These are phyloP conservation scores for Malus asiatica DNA, from an alignment of 306 rosid species.

Conservation along the genomic window DNA sequence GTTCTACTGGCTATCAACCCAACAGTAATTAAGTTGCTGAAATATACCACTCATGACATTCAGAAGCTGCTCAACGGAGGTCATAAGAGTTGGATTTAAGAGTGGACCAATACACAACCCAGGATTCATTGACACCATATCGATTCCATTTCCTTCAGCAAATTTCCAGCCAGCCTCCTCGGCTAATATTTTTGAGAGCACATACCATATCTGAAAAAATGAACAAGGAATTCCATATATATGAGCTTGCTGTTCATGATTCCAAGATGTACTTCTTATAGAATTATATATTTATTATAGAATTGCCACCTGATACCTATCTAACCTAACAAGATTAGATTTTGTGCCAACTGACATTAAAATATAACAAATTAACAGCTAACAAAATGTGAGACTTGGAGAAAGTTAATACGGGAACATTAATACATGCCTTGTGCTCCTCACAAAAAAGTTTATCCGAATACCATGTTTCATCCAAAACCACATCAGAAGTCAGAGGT, in stretches of 20 bases:
- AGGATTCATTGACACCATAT: conserved; percentile 9
- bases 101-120: conserved; percentile 13
- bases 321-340: background rate
- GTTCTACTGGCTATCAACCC: too few species aligned
- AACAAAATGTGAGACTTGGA: too few species aligned
- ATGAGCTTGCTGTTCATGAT: background rate
- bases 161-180: conserved; percentile 23
- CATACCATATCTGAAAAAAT: conserved; percentile 4
- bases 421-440: background rate
- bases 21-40: background rate
- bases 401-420: background rate
- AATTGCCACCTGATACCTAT: too few species aligned
- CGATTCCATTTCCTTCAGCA: conserved; percentile 16
- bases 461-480: conserved; percentile 23
- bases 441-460: conserved; percentile 12
- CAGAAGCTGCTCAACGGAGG: background rate
- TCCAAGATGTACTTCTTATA: background rate
- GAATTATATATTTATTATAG: too few species aligned
- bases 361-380: too few species aligned
- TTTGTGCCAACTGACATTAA: too few species aligned
- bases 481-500: conserved; percentile 10
- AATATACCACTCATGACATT: background rate
- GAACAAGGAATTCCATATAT: background rate
- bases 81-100: conserved; percentile 5
- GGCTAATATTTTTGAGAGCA: conserved; percentile 17